phyloP scores from a whole-genome alignment of 257 asterid species.

The Salvia rosmarinus region DNA sequence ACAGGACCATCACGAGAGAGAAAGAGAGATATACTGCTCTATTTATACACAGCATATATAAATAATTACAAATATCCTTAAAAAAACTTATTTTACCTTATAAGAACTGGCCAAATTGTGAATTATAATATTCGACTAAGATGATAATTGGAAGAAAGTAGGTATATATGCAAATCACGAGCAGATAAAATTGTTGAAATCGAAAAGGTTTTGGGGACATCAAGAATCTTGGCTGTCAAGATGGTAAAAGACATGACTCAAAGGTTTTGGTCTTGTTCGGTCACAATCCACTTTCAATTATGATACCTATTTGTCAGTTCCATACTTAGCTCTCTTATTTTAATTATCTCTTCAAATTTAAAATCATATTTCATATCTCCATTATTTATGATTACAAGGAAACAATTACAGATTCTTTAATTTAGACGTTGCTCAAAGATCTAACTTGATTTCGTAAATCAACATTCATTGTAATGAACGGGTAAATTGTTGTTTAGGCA shows the following conservation, averaged over 20 bases:
- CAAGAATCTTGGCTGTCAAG: constrained; percentile 34
- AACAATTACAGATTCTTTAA: no score
- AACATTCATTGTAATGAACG: not conserved
- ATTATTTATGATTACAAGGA: no score
- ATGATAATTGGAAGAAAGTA: no score
- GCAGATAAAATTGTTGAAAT: not conserved
- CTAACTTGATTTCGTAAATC: not conserved
- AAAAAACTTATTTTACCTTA: no score
- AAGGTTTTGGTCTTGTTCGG: constrained; percentile 22
- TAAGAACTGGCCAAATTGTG: not conserved
- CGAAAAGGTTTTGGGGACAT: not conserved
- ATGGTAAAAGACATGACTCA: constrained; percentile 33
- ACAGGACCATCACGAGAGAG: constrained; percentile 26
- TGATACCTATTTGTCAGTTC: constrained; percentile 23
- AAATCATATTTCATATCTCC: not conserved
- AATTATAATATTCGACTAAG: not conserved
- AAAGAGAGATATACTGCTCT: not conserved
- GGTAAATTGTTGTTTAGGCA: no score
- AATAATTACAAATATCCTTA: no score
- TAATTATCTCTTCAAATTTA: not conserved
- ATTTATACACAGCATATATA: not conserved
- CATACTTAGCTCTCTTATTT: not conserved
- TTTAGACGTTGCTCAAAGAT: no score
- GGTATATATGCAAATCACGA: not conserved
- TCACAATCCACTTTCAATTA: constrained; percentile 16